Conservation (phyloP, 2,329 filamentous ascomycete genomes). For the Xylariaceae sp. region DNA sequence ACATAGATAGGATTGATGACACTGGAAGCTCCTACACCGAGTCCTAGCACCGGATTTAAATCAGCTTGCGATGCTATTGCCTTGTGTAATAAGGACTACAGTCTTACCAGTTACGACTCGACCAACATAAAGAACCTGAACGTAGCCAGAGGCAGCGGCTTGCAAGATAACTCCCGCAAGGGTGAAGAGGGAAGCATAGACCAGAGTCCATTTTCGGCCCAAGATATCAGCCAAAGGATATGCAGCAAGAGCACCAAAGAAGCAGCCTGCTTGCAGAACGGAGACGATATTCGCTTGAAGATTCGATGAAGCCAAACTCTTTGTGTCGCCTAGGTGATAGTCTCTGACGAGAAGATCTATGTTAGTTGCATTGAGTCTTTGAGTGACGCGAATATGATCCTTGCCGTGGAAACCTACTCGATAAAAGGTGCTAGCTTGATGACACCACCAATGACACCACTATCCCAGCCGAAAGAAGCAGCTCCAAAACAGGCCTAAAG, state of each 20-base stretch:
- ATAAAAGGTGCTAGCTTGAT: slow-evolving; percentile 58
- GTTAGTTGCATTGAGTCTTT: slow-evolving; percentile 7
- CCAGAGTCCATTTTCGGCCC: slow-evolving; percentile 53
- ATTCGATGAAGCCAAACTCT: slow-evolving; percentile 47
- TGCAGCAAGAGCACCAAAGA: slow-evolving; percentile 41
- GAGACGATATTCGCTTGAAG: slow-evolving; percentile 65
- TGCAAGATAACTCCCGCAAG: slow-evolving; percentile 61
- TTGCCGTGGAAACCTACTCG: slow-evolving; percentile 37
- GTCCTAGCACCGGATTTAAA: slow-evolving; percentile 21
- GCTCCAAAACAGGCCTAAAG: slow-evolving; percentile 43
- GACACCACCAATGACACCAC: slow-evolving; percentile 66
- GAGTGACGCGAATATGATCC: background rate
- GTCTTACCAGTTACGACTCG: slow-evolving; percentile 47
- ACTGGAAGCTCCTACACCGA: slow-evolving; percentile 44
- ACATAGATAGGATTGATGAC: slow-evolving; percentile 45
- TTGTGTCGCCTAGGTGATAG: slow-evolving; percentile 47
- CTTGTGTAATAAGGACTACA: too few relatives aligned
- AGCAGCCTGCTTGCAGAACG: slow-evolving; percentile 45
- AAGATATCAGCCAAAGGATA: slow-evolving; percentile 50
- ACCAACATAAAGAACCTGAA: slow-evolving; percentile 61
- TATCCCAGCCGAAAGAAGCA: slow-evolving; percentile 60
- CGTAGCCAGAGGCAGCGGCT: slow-evolving; percentile 52
- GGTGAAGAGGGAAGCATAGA: slow-evolving; percentile 53
- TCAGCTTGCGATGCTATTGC: background rate
- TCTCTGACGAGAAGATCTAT: slow-evolving; percentile 36